Base-by-base conservation (phyloP, 176 grass and related monocot genomes). In the Avena eriantha region DNA sequence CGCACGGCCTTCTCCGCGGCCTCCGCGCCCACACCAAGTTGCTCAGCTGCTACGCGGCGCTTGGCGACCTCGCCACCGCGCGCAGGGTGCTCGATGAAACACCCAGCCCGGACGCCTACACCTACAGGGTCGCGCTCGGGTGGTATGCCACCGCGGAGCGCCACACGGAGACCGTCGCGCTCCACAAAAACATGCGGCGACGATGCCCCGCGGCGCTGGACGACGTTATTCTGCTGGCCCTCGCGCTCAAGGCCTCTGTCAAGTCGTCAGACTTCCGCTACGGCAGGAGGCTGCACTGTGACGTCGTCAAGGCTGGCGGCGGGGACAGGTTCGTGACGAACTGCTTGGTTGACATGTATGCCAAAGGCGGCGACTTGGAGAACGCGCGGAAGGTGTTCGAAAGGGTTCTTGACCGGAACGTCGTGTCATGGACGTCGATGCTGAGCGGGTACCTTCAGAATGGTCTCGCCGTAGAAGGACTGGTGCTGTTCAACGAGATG, bases 351-450 rank as follows among this genome's bases (percentile, higher is more conserved):
- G 83, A 90, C n/a, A 76, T 89, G 86, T 92, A 92, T 4, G 77
- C 88, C 0, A 95, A 95, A 82, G 46, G 46, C 3, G 86, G 76
- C 18, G 90, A 95, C 54, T 23, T 90, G 63, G 86, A 87, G 8
- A 89, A 56, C 73, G 70, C 80, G 17, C 77, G 77, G 5, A 89
- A 73, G 43, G 43, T 89, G 60, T 95, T 95, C 26, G 90, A 92
- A 0, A 81, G 54, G 70, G 69, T 92, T 47, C 63, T 19, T 36
- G 63, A 21, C 0, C 84, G 90, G 23, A 92, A 92, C 88, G 93
- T 88, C 0, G 88, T 95, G 79, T 90, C 93, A 0, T 95, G 93
- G 90, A 92, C 88, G 36, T 86, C 90, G 1, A 86, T 95, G 33
- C 69, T 95, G 11, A 86, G 86, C 19, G 88, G 90, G 0, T 89